Evolutionary conservation across 1,284 basidiomycete species (phyloP), one percentile per base, ranked within the genome.

Genomic region (Thelephora terrestris): DNA sequence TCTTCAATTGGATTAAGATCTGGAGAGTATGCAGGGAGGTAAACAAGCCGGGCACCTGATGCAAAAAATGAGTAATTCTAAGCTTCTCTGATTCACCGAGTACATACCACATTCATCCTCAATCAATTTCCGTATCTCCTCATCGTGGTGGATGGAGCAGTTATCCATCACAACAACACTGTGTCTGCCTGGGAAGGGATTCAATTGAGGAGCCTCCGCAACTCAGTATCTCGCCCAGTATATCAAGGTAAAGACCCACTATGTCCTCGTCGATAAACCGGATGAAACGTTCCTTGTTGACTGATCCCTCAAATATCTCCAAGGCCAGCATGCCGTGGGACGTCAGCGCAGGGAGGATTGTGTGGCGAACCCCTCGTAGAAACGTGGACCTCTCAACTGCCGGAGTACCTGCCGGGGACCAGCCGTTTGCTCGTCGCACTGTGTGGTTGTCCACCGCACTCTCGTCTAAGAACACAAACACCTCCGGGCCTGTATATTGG

Each of bases 1-100:
- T 61, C 58, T 50, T 66, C 60, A 20, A 67, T 64, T 0, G 62
- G 64, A 43, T 66, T 66, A 45, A 58, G 52, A 48, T 67, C 65
- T 5, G 64, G 65, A 4, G 64, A 67, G 51, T 66, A 66, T 7
- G 61, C 48, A 16, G 66, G 66, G 7, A 68, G 55, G 47, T 60
- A 67, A 17, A 61, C 25, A 10, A 65, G 51, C 4, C 54, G 58
- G 23, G 46, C 49, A n/a, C n/a, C n/a, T n/a, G n/a, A n/a, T n/a
- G n/a, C n/a, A n/a, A n/a, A n/a, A n/a, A n/a, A n/a, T n/a, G n/a
- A n/a, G n/a, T n/a, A n/a, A n/a, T n/a, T n/a, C 7, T 12, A 43
- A n/a, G 18, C 40, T 7, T 17, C 14, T 14, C 25, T 24, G 32
- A 16, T 5, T 17, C 39, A 24, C 17, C 3, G 21, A 44, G 2